Conservation (phyloP, 495 filamentous ascomycete genomes). For the Pyrenula aspistea region DNA sequence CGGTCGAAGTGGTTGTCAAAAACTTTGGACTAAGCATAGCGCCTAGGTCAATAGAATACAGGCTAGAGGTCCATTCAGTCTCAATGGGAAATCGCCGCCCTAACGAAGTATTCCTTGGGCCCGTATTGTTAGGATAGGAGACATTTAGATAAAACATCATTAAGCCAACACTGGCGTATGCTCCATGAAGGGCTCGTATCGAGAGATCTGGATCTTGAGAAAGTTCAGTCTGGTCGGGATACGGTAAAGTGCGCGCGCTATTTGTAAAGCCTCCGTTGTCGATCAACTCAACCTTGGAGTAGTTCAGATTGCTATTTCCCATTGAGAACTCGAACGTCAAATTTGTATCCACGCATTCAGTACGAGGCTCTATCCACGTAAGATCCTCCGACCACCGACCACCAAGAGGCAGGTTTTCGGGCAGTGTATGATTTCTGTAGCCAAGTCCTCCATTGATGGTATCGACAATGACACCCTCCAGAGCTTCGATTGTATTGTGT, state of each 20-base stretch:
- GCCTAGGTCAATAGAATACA: background rate
- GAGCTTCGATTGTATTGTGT: constrained; percentile 13
- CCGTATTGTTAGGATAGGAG: background rate
- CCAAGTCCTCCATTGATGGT: constrained; percentile 25
- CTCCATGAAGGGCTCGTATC: background rate
- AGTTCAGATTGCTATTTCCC: background rate
- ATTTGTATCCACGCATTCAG: constrained; percentile 5
- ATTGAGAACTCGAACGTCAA: background rate
- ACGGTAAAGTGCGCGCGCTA: background rate
- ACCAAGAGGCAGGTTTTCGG: constrained; percentile 11
- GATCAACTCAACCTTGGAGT: background rate
- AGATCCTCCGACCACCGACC: constrained; percentile 29
- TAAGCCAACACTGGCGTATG: background rate
- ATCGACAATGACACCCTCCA: constrained; percentile 33
- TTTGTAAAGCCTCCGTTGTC: background rate
- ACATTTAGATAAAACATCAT: background rate
- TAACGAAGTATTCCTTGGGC: background rate
- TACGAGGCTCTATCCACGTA: constrained; percentile 30
- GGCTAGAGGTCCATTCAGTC: background rate
- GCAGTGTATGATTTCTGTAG: constrained; percentile 33
- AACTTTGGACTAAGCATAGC: background rate
- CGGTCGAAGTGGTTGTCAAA: background rate
- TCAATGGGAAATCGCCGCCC: background rate
- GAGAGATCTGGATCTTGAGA: background rate
- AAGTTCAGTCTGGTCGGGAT: background rate